These are phyloP conservation scores for Madurella fahalii DNA, from an alignment of 2,329 filamentous ascomycete genomes.

Conservation along the genomic window DNA sequence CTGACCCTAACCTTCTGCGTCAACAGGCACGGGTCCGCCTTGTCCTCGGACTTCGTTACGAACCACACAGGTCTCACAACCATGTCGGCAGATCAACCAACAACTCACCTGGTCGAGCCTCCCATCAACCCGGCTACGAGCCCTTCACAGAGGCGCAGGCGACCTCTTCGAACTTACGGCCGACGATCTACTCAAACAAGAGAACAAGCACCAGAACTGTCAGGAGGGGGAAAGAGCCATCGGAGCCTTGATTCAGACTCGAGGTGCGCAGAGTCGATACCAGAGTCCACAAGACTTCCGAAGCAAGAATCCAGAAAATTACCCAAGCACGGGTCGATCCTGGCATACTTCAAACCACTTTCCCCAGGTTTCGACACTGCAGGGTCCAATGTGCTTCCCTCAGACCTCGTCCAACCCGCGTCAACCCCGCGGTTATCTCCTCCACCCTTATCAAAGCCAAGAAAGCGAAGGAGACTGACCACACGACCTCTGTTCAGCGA, in stretches of 20 bases:
- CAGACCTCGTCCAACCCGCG: slow-evolving; percentile 9
- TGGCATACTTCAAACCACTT: slow-evolving; percentile 28
- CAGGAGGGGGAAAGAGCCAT: too few relatives aligned
- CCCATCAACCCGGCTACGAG: neutral
- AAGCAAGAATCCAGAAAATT: slow-evolving; percentile 1
- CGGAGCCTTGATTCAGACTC: neutral
- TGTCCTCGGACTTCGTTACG: too few relatives aligned
- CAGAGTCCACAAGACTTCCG: slow-evolving; percentile 7
- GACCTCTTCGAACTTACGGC: slow-evolving; percentile 36
- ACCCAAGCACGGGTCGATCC: slow-evolving; percentile 23
- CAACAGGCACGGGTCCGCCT: too few relatives aligned
- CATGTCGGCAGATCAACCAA: slow-evolving; percentile 7
- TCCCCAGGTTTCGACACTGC: slow-evolving; percentile 6
- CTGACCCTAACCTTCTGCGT: too few relatives aligned
- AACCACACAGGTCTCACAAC: neutral
- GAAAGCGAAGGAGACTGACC: slow-evolving; percentile 33
- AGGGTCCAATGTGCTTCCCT: slow-evolving; percentile 29
- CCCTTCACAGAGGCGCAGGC: slow-evolving; percentile 22
- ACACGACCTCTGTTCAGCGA: slow-evolving; percentile 26
- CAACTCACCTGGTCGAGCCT: neutral
- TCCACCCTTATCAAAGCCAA: slow-evolving; percentile 19
- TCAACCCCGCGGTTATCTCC: slow-evolving; percentile 33
- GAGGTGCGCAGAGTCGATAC: neutral
- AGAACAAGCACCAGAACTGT: slow-evolving; percentile 10
- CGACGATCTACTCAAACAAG: slow-evolving; percentile 30